phyloP scores from a whole-genome alignment of 208 protist species.

The Leishmania arabica region DNA sequence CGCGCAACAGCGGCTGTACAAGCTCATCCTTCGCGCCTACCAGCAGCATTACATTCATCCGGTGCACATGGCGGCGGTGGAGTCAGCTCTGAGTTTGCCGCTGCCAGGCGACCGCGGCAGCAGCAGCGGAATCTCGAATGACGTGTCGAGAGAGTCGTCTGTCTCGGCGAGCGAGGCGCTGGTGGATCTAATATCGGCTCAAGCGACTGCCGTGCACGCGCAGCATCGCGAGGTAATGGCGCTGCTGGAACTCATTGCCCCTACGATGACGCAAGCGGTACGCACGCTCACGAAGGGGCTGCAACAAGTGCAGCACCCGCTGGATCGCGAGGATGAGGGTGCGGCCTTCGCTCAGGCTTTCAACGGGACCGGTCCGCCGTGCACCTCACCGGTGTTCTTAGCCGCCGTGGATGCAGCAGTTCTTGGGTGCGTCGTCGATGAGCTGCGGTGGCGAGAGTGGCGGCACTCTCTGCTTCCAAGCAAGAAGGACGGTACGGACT shows the following conservation, averaged over 20 bases:
- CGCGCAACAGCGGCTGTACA: constrained; percentile 44
- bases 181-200: neutral
- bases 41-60: constrained; percentile 44
- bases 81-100: constrained; percentile 14
- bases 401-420: constrained; percentile 23
- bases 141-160: neutral
- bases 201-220: constrained; percentile 1
- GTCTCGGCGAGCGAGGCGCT: neutral
- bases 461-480: neutral
- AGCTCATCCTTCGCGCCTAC: constrained; percentile 36
- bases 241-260: constrained; percentile 23
- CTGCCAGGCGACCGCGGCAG: neutral
- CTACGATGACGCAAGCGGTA: constrained; percentile 11
- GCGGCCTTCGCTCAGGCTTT: too few relatives aligned
- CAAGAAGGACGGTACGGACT: neutral
- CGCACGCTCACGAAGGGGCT: constrained; percentile 6
- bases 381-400: constrained; percentile 13
- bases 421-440: constrained; percentile 28
- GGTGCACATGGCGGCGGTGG: constrained; percentile 48
- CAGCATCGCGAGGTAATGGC: constrained; percentile 27
- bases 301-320: constrained; percentile 8
- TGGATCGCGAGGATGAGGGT: constrained; percentile 15
- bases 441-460: constrained; percentile 31
- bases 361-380: neutral
- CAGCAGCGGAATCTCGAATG: neutral